Evolutionary conservation across 2,329 filamentous ascomycete genomes (phyloP), one percentile per base, ranked within the genome.

Genomic region (Gnomoniopsis smithogilvyi): DNA sequence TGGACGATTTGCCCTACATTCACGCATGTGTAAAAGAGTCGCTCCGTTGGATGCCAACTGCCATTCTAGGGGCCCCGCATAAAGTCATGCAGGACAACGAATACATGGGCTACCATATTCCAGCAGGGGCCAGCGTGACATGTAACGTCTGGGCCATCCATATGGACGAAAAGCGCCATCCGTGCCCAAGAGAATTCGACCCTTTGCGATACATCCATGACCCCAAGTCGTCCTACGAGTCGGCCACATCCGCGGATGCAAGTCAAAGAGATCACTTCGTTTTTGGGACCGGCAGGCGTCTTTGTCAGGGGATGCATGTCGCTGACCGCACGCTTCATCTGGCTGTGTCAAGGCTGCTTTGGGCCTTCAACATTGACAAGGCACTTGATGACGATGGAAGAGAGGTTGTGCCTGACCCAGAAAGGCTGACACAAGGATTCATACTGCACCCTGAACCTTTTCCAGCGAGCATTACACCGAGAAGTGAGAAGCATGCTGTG

Each of bases 221-320:
- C 51, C 65, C 73, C 49, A 55, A 62, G 38, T 64, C 66, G 17
- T 64, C 61, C 14, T 59, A 66, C 1, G 62, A 63, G 34, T 64
- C 69, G 52, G 67, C 72, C 0, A 67, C 68, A 54, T 69, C 68
- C 60, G 61, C 64, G 15, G 68, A 71, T 30, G 50, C 59, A 6
- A 56, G 64, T 15, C 73, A 80, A 64, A 73, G 80, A 15, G 81
- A 84, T 51, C 76, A 80, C 10, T 84, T 81, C 67, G 76, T 74
- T 0, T 86, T 83, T 56, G 83, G 83, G 21, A 79, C 78, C 10
- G 83, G 83, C 1, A 73, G 83, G 6, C 74, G 84, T 24, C 76
- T 85, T 47, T 87, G 84, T 67, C 82, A 79, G 3, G 84, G 84
- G 0, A 80, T 82, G 33, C 79, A 84, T 54, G 72, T 86, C 2